Evolutionary conservation across 306 rosid genomes (phyloP), one percentile per base, ranked within the genome.

Genomic region (Pyrus communis): DNA sequence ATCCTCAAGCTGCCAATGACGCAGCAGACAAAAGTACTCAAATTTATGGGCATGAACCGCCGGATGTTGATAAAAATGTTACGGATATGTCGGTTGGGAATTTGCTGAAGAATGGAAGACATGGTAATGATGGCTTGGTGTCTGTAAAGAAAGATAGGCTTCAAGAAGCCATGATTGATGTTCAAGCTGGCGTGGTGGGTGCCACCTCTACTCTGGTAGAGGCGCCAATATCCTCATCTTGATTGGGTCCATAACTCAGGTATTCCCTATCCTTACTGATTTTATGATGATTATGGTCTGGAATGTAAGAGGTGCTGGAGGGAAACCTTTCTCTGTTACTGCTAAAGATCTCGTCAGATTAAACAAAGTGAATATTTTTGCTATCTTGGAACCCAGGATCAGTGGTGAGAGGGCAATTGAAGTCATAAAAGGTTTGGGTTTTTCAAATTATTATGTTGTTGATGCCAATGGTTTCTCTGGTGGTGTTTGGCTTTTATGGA

Each of bases 241-340:
- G 22, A 8, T 21, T 19, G 21, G 12, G 25, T 7, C 21, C 4
- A 6, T 21, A 9, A 25, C 60, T 21, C 22, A 55, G 22, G 4
- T 2, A 2, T 21, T 1, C 1, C 2, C 0, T 9, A 7, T 9
- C 10, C 8, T 21, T 55, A 15, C 7, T 7, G 3, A 2, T 19
- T 18, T 55, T 19, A 55, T 19, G 23, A 55, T 18, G 60, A 21
- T 55, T 18, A 55, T 55, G 60, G 11, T 55, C 1, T 55, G 60
- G 12, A 55, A 55, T 55, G 60, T 55, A 6, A 55, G 60, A 55
- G 60, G 60, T 21, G 60, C 12, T 18, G 12, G 25, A 8, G 21
- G 25, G 2, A 55, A 21, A 21, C 10, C 9, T 8, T 21, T 55
- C 22, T 19, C 1, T 2, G 4, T 3, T 18, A 21, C 22, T 55